Conservation (phyloP, 768 basidiomycete genomes). For the Suillus placidus region DNA sequence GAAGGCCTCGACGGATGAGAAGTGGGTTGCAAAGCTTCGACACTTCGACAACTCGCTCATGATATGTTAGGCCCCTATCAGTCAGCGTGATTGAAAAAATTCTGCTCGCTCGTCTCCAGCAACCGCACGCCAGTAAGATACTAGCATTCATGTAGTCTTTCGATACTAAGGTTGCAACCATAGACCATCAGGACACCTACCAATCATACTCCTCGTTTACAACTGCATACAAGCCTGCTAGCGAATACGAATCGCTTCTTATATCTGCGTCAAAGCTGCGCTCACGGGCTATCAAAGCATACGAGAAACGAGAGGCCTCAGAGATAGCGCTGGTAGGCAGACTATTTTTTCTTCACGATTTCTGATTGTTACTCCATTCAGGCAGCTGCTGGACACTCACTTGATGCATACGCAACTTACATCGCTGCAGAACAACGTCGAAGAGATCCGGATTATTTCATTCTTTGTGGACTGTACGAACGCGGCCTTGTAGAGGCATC, state of each 20-base stretch:
- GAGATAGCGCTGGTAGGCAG: constrained; percentile 61
- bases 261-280: constrained; percentile 78
- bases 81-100: constrained; percentile 57
- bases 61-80: constrained; percentile 40
- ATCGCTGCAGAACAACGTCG: constrained; percentile 62
- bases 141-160: not conserved
- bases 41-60: not conserved
- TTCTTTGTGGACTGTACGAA: constrained; percentile 66
- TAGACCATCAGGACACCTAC: constrained; percentile 81
- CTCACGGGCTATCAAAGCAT: constrained; percentile 58
- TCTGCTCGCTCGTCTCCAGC: constrained; percentile 66
- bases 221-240: constrained; percentile 69
- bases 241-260: constrained; percentile 78
- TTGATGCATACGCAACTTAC: constrained; percentile 66
- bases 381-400: constrained; percentile 36
- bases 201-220: constrained; percentile 90
- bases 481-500: constrained; percentile 77
- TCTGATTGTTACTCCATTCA: constrained; percentile 24
- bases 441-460: constrained; percentile 58
- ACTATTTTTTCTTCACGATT: not conserved
- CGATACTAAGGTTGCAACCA: not conserved
- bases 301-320: constrained; percentile 62
- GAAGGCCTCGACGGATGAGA: constrained; percentile 46
- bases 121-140: constrained; percentile 72
- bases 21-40: constrained; percentile 34